A percentile compares a stretch with the other conserved stretches of the same genome.
phyloP scores from a whole-genome alignment of 192 early-diverging fungal genomes.

The Chytriomyces sp. region DNA sequence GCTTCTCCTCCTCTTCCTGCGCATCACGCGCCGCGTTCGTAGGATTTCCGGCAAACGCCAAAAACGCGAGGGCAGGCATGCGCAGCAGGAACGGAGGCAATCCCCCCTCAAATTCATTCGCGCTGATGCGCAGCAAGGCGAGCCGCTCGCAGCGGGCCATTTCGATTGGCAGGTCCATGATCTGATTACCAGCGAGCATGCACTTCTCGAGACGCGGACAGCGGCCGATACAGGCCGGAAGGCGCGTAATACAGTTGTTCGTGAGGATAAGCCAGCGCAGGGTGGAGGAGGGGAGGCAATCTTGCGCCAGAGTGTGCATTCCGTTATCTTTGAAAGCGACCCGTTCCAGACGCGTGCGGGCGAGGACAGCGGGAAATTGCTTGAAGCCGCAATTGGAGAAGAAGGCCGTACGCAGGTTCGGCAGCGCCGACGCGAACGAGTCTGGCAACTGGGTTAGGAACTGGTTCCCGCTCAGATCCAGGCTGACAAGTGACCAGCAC shows the following conservation, averaged over 20 bases:
- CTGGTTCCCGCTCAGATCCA: constrained; percentile 2
- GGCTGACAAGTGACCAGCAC: constrained; percentile 16
- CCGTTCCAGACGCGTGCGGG: constrained; percentile 12
- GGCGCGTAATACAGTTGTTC: constrained; percentile 20
- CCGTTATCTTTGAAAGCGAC: constrained; percentile 28
- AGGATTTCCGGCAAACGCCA: constrained; percentile 36
- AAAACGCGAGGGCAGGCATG: constrained; percentile 28
- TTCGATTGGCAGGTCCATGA: constrained; percentile 3
- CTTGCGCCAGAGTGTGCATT: not conserved
- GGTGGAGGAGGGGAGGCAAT: not conserved
- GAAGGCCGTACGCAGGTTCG: constrained; percentile 27
- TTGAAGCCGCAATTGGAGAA: constrained; percentile 21
- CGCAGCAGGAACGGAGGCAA: constrained; percentile 13
- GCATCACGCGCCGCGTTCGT: not conserved
- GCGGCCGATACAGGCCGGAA: constrained; percentile 23
- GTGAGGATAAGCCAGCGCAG: constrained; percentile 37
- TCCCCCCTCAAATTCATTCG: constrained; percentile 19
- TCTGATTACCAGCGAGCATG: constrained; percentile 25
- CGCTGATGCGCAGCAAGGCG: constrained; percentile 29
- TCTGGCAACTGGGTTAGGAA: not conserved
- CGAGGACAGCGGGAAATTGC: constrained; percentile 13
- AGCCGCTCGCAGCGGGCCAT: constrained; percentile 10
- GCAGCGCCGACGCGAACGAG: not conserved
- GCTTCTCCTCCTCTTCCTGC: not conserved
- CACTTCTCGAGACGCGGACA: constrained; percentile 13